Conservation (phyloP, 208 protist genomes). For the Angomonas ambiguus region DNA sequence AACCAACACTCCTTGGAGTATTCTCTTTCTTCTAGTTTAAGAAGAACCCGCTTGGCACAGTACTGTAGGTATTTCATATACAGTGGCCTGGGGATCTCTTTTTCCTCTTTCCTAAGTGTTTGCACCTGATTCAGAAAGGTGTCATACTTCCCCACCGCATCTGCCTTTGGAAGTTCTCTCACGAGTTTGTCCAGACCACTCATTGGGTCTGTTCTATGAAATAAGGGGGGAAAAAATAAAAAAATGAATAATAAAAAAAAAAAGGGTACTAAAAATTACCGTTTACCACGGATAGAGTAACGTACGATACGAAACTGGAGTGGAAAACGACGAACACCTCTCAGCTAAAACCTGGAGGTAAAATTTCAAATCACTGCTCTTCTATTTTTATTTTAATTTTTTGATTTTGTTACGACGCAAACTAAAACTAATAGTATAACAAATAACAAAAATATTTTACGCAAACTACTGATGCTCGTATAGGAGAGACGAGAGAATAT, state of each 20-base stretch:
- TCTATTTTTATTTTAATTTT: too few species aligned
- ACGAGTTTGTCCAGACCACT: constrained; percentile 8
- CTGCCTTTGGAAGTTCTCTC: constrained; percentile 16
- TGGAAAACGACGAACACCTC: too few species aligned
- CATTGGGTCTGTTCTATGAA: too few species aligned
- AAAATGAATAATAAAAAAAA: constrained; percentile 4
- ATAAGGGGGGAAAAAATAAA: constrained; percentile 8
- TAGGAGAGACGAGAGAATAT: constrained; percentile 2
- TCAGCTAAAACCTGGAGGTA: too few species aligned
- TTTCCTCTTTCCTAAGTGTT: constrained; percentile 8
- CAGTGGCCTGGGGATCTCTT: constrained; percentile 18
- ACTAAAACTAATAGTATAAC: neutral
- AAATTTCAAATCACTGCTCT: too few species aligned
- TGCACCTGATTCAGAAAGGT: constrained; percentile 22
- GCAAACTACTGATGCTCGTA: neutral
- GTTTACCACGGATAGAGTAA: too few species aligned
- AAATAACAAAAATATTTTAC: constrained; percentile 5
- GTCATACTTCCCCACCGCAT: constrained; percentile 16
- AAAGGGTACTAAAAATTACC: neutral
- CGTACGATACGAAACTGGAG: too few species aligned
- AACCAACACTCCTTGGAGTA: constrained; percentile 36
- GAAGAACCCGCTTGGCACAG: constrained; percentile 33
- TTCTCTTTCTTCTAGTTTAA: constrained; percentile 31
- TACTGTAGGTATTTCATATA: constrained; percentile 35
- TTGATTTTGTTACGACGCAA: too few species aligned